Base-by-base conservation (phyloP, 75 land plant species). In the Chamaecyparis obtusa region DNA sequence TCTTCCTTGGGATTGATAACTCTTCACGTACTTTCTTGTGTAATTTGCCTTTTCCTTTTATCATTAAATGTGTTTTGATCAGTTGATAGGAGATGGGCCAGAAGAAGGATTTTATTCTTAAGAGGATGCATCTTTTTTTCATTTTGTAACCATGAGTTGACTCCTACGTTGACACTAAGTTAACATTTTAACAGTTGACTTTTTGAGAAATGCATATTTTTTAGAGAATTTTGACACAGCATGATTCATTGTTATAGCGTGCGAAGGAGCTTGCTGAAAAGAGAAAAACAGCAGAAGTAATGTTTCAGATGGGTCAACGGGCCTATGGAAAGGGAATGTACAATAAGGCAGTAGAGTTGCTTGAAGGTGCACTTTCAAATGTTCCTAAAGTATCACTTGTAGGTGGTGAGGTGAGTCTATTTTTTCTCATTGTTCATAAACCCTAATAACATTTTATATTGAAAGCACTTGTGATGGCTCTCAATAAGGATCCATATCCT, bases 261-360 rank as follows among this genome's bases (percentile, higher is more conserved):
- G 99, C 99, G 14, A 92, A 94, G 87, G 99, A 98, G 90, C 97
- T 94, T 81, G 97, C 99, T 27, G 93, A 97, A 69, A 75, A 95
- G 86, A 92, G 96, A 85, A 92, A 90, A 81, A 92, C 95, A 67
- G 99, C 97, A 27, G 91, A 94, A 69, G 69, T 94, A 87, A 97
- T 98, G 99, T 95, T 95, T 83, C 93, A 98, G 48, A 71, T 97
- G 90, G 99, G 99, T 21, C 99, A 98, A 88, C 93, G 90, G 89
- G 96, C 96, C 16, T 98, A 98, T 86, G 99, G 95, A n/a, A 96
- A 88, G 85, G 99, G 99, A 43, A 94, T 91, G 91, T 98, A 98
- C 85, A 91, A 93, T 43, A 91, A 98, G 32, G 88, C 99, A 32
- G 94, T 98, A 81, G 99, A 98, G 91, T 91, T 97, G 88, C 84